Evolutionary conservation across 225 moss, liverwort and hornwort species (phyloP).

Genomic region (Pseudoscleropodium purum): DNA sequence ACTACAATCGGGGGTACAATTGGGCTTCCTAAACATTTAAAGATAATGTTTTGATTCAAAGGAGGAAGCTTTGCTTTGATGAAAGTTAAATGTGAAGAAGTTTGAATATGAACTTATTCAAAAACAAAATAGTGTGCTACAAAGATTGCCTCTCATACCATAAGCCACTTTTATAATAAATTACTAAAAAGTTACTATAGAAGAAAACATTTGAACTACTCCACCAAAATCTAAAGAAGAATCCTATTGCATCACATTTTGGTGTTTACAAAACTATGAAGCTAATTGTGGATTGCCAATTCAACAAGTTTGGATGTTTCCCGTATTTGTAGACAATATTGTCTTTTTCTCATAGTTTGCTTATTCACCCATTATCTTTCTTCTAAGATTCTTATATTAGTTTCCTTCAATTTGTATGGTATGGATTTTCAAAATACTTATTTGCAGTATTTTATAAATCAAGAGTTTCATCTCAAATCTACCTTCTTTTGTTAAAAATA

Average conservation of each 20-base stretch:
- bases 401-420: not conserved
- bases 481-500: too few relatives aligned
- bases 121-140: not conserved
- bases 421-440: too few relatives aligned
- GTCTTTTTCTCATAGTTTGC: too few relatives aligned
- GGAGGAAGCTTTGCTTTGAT: not conserved
- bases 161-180: not conserved
- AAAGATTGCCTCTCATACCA: fast-evolving
- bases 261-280: not conserved
- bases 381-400: too few relatives aligned
- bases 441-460: too few relatives aligned
- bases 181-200: not conserved
- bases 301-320: not conserved
- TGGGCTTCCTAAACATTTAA: too few relatives aligned
- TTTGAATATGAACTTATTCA: too few relatives aligned
- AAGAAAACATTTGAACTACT: not conserved
- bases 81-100: not conserved
- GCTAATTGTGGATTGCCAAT: not conserved
- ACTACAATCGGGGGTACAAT: too few relatives aligned
- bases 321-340: not conserved
- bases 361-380: not conserved
- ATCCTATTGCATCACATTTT: too few relatives aligned
- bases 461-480: too few relatives aligned
- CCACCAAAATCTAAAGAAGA: too few relatives aligned
- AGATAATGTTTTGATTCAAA: not conserved